Evolutionary conservation across 352 stramenopile genomes (phyloP).

Genomic region (Phytophthora brassicae): DNA sequence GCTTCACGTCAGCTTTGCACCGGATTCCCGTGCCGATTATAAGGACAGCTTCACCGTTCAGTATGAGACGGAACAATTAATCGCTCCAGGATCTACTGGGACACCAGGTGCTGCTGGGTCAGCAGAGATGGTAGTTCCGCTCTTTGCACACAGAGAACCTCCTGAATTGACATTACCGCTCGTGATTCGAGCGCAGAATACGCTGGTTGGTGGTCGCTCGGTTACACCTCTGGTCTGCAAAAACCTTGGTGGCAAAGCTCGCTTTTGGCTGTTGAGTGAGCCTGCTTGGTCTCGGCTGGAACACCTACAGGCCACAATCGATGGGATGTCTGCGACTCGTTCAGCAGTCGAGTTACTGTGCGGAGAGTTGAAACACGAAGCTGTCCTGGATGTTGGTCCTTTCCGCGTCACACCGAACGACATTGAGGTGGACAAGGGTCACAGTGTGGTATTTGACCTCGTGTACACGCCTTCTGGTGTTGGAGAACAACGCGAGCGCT

Average conservation of each 20-base stretch:
- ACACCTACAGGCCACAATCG: constrained; percentile 10
- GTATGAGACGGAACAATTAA: constrained; percentile 42
- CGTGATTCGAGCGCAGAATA: constrained; percentile 53
- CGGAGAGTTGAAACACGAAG: constrained; percentile 5
- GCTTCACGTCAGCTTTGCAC: constrained; percentile 59
- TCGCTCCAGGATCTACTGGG: constrained; percentile 5
- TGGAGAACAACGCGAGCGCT: constrained; percentile 58
- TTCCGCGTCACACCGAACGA: constrained; percentile 62
- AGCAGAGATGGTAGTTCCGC: constrained; percentile 39
- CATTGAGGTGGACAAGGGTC: constrained; percentile 48
- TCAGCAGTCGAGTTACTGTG: constrained; percentile 20
- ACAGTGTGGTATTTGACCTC: constrained; percentile 50
- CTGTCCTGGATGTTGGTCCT: constrained; percentile 35
- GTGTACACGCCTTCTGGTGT: constrained; percentile 57
- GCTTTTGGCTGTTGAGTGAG: constrained; percentile 77
- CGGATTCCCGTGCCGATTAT: constrained; percentile 78
- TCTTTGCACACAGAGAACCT: constrained; percentile 49
- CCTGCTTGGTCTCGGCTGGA: constrained; percentile 41
- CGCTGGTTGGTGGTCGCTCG: constrained; percentile 58
- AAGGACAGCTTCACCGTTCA: constrained; percentile 60
- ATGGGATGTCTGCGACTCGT: constrained; percentile 8
- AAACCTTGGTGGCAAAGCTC: constrained; percentile 60
- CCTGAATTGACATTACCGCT: constrained; percentile 72
- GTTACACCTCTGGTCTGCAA: constrained; percentile 50
- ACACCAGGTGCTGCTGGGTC: constrained; percentile 21